These are phyloP conservation scores for Myxozyma kluyveri DNA, from an alignment of 805 yeast genomes.

Conservation along the genomic window DNA sequence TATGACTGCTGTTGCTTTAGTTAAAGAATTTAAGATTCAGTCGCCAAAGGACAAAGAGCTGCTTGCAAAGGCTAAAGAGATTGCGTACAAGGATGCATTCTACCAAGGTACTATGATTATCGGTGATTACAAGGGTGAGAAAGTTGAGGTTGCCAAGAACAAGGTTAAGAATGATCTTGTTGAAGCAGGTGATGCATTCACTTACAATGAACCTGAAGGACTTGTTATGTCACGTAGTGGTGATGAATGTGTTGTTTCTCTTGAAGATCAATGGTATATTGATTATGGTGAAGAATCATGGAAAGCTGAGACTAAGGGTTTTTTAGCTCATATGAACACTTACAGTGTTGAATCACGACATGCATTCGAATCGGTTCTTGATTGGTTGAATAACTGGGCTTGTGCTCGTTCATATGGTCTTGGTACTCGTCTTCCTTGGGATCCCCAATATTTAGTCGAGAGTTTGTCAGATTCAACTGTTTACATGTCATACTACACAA, in stretches of 20 bases:
- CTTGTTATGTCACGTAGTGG: constrained; percentile 91
- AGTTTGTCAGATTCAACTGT: constrained; percentile 93
- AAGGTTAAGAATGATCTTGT: constrained; percentile 80
- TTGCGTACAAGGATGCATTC: constrained; percentile 94
- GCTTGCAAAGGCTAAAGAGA: constrained; percentile 88
- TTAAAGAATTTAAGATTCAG: constrained; percentile 83
- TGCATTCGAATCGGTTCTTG: constrained; percentile 90
- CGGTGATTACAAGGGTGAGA: constrained; percentile 84
- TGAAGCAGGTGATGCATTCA: constrained; percentile 74
- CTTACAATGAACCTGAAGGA: constrained; percentile 92
- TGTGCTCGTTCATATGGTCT: constrained; percentile 94
- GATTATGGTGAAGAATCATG: constrained; percentile 95
- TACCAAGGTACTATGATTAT: constrained; percentile 79
- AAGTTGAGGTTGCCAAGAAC: constrained; percentile 87
- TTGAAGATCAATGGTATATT: constrained; percentile 97
- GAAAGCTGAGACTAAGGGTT: constrained; percentile 77
- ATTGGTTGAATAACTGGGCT: constrained; percentile 98
- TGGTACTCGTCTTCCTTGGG: constrained; percentile 97
- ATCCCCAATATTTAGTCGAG: constrained; percentile 86
- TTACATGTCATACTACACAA: constrained; percentile 92
- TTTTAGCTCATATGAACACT: constrained; percentile 71
- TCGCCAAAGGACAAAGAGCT: constrained; percentile 89
- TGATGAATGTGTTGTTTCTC: constrained; percentile 91
- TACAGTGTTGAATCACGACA: constrained; percentile 80
- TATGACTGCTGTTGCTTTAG: constrained; percentile 76